Percentiles rank a stretch among this genome's conserved stretches.
Evolutionary conservation across 225 moss, liverwort and hornwort species (phyloP).

Genomic region (Straminergon stramineum): DNA sequence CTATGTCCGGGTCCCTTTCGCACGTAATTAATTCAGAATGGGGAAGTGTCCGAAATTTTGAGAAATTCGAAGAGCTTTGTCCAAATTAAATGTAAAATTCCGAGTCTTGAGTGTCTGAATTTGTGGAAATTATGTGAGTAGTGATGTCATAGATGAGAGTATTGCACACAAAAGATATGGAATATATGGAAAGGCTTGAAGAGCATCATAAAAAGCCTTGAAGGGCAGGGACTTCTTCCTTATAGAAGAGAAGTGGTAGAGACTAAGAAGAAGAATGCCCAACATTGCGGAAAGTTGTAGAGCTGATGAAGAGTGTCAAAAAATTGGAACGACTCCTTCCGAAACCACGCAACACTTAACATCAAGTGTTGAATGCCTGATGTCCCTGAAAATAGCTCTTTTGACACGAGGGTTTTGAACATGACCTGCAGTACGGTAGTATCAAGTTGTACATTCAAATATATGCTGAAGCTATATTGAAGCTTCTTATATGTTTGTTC

Average conservation of each 20-base stretch:
- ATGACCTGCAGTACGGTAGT: too few relatives aligned
- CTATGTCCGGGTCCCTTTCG: background rate
- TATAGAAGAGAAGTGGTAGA: background rate
- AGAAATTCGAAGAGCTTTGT: background rate
- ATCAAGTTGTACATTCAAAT: background rate
- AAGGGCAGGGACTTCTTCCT: background rate
- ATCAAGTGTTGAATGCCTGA: background rate
- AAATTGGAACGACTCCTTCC: background rate
- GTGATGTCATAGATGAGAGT: background rate
- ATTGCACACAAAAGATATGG: background rate
- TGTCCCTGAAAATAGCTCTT: background rate
- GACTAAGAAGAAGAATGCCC: background rate
- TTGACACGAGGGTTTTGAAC: background rate
- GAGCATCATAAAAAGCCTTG: background rate
- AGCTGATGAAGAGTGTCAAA: background rate
- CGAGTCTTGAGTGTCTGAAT: background rate
- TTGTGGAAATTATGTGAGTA: background rate
- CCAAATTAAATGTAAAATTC: too few relatives aligned
- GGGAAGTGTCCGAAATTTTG: background rate
- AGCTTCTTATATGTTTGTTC: constrained; percentile 1
- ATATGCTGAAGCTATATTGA: background rate
- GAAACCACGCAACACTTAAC: background rate
- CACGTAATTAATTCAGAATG: background rate
- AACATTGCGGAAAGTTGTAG: background rate
- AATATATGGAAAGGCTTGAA: background rate